These are phyloP conservation scores for Dacryopinax primogenitus DNA, from an alignment of 768 basidiomycete genomes.

Conservation along the genomic window DNA sequence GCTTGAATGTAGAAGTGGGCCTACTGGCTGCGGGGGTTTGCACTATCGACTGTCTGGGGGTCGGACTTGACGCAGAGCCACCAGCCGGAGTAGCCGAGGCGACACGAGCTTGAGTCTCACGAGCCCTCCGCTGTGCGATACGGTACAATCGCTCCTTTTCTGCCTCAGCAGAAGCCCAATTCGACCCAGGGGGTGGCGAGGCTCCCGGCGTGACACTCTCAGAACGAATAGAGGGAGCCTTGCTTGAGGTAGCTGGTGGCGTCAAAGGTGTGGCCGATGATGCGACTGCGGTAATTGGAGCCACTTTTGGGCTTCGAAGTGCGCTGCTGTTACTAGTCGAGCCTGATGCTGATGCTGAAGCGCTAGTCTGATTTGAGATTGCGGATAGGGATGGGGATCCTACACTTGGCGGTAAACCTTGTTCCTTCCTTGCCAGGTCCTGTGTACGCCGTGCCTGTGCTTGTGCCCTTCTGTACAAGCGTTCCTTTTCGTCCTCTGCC, in stretches of 20 bases:
- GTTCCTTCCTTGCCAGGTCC: not conserved
- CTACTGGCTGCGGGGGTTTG: not conserved
- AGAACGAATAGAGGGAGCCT: not conserved
- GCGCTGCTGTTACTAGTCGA: not conserved
- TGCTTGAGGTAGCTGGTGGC: not conserved
- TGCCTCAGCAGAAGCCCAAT: constrained; percentile 16
- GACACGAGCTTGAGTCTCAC: constrained; percentile 9
- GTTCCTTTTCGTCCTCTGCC: constrained; percentile 13
- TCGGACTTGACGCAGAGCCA: not conserved
- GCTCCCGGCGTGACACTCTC: constrained; percentile 31
- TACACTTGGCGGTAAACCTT: not conserved
- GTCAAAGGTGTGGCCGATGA: not conserved
- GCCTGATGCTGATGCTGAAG: constrained; percentile 9
- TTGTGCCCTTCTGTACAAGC: constrained; percentile 10
- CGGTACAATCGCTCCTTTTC: constrained; percentile 17
- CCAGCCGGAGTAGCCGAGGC: not conserved
- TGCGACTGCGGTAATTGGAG: not conserved
- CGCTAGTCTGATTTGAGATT: not conserved
- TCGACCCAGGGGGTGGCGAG: constrained; percentile 5
- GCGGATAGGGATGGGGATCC: not conserved
- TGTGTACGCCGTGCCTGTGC: constrained; percentile 5
- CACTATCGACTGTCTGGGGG: not conserved
- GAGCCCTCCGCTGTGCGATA: constrained; percentile 12
- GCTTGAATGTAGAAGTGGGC: not conserved
- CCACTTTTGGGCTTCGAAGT: not conserved